Base-by-base conservation (phyloP, 1,139 yeast species). In the Geotrichum citri-aurantii region DNA sequence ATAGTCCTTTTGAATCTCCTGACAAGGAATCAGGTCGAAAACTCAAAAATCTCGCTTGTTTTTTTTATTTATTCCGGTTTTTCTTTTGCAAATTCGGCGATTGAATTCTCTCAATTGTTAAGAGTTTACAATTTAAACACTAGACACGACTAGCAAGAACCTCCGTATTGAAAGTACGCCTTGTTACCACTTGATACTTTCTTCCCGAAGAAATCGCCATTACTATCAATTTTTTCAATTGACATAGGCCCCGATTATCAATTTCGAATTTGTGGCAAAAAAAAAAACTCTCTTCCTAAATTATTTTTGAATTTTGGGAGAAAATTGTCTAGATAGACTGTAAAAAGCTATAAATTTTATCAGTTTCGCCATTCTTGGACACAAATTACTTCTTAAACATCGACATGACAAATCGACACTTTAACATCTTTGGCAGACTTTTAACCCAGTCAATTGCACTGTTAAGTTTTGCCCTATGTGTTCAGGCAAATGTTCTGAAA, bases 401-500 rank as follows among this genome's bases (percentile, higher is more conserved):
- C 19, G 42, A 37, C 3, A 37, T 37, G 42, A 14, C 42, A 37
- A 37, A 37, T 14, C 42, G 42, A 14, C 17, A 14, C n/a, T 37
- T 51, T 48, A 26, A 23, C 57, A 8, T 57, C 42, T 47, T 37
- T 24, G 24, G 51, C 51, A 14, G 48, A 19, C 10, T 47, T 40
- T 55, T 52, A 40, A 23, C 40, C 19, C 50, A 29, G 29, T 48
- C 50, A 19, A 42, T 44, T 55, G 59, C 29, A 19, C 53, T 57
- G 2, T 40, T 54, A 26, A 27, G 59, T 37, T 46, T 56, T 17
- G 51, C 53, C 7, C 27, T 55, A 29, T 19, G 50, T 2, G 64
- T 51, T 3, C 23, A 48, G 10, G 67, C 65, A 27, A 63, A 64
- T 54, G 61, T 63, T 49, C 48, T 64, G 48, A 56, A 59, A 42